Evolutionary conservation across 495 filamentous ascomycete species (phyloP).

Genomic region (Hypomontagnella monticulosa): DNA sequence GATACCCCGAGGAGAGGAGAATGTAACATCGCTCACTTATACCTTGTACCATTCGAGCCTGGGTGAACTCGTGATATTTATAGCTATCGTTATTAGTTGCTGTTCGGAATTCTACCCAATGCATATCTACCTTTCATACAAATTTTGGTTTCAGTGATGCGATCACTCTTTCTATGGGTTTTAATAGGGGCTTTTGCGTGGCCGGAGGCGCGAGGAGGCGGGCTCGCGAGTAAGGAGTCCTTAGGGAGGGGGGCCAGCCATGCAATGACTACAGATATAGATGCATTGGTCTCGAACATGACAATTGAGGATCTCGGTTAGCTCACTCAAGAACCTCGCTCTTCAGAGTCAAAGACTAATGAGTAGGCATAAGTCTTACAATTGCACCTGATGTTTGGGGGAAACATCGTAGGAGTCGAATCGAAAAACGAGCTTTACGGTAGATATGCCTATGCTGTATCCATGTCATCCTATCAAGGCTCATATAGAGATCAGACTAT

Average conservation of each 20-base stretch:
- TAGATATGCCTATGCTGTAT: conserved; percentile 7
- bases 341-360: neutral
- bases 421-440: conserved; percentile 55
- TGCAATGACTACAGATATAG: conserved; percentile 18
- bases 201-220: conserved; percentile 3
- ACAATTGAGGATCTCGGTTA: conserved; percentile 45
- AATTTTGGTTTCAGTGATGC: conserved; percentile 8
- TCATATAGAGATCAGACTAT: conserved; percentile 36
- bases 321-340: neutral
- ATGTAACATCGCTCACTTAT: conserved; percentile 24
- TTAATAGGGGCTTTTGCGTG: conserved; percentile 6
- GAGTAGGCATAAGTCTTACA: conserved; percentile 42
- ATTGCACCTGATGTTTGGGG: conserved; percentile 57
- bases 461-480: neutral
- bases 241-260: neutral
- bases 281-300: conserved; percentile 44
- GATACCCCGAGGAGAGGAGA: conserved; percentile 21
- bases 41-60: neutral
- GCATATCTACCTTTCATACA: neutral
- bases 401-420: conserved; percentile 51
- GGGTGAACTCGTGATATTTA: neutral
- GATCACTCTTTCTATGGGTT: neutral
- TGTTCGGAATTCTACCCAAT: neutral
- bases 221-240: neutral
- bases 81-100: neutral